Base-by-base conservation (phyloP, 805 yeast species). In the Pichia paraexigua region DNA sequence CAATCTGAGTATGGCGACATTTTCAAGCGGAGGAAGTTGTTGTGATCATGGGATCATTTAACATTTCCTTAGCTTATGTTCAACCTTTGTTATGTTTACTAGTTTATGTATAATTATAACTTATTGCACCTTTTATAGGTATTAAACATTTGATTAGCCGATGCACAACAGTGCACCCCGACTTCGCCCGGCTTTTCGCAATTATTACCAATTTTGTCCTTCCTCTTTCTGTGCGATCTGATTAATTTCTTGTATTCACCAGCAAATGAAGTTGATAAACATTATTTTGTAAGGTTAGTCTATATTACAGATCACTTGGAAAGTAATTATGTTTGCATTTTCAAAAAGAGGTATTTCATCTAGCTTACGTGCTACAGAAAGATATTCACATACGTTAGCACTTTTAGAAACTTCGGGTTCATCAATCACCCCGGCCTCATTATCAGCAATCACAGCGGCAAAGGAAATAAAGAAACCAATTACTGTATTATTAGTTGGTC, bases 371-470 rank as follows among this genome's bases (percentile, higher is more conserved):
- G 5, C 46, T 13, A 42, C 45, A 2, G n/a, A 41, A 4, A 75
- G 85, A 72, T 66, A 71, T 20, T 79, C 82, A 48, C 80, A 87
- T 27, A 89, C 97, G 1, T 74, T 91, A 62, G 85, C 95, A 1
- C 80, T 87, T 56, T 69, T 90, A 39, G 97, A 91, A 70, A 66
- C 80, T 4, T 67, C 74, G 5, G 79, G 78, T 20, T 73, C 79
- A 17, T 66, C 72, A 30, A 68, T 87, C 48, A 69, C 85, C 2
- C 79, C 94, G 13, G 79, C 87, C 5, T 79, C 95, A 7, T 73
- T 88, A 53, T 80, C 88, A 21, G 75, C 91, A 1, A 64, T 91
- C 37, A 71, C 80, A 13, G 98, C 98, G 13, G 97, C 98, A 20
- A 68, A 70, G 48, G 76, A 82, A 59, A 69, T 91, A 44, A 87